A percentile compares a stretch with the other conserved stretches of the same genome.
phyloP scores from a whole-genome alignment of 2,329 filamentous ascomycete genomes.

The Colletotrichum lindemuthianum region DNA sequence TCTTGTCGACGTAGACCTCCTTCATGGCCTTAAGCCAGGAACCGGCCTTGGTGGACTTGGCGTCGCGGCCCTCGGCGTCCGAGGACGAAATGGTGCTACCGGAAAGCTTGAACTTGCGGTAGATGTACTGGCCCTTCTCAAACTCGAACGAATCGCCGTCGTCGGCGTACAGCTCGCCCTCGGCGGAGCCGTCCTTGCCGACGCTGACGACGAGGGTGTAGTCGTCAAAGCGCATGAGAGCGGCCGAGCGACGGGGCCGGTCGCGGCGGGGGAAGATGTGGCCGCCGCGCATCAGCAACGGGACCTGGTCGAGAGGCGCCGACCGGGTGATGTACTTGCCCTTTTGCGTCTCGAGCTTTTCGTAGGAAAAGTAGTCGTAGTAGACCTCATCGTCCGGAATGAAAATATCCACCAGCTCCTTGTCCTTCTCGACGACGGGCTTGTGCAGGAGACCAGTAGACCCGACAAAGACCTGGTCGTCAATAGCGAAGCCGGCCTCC shows the following conservation, averaged over 20 bases:
- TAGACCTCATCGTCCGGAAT: slow-evolving; percentile 90
- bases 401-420: slow-evolving; percentile 80
- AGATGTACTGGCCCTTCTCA: slow-evolving; percentile 85
- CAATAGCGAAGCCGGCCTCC: slow-evolving; percentile 86
- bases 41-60: slow-evolving; percentile 67
- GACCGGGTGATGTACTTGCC: slow-evolving; percentile 76
- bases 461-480: slow-evolving; percentile 94
- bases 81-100: slow-evolving; percentile 71
- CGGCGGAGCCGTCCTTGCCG: slow-evolving; percentile 68
- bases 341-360: slow-evolving; percentile 73
- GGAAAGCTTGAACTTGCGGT: slow-evolving; percentile 79
- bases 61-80: slow-evolving; percentile 68
- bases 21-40: slow-evolving; percentile 84
- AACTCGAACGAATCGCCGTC: slow-evolving; percentile 95
- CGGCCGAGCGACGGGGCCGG: slow-evolving; percentile 82
- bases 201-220: slow-evolving; percentile 89
- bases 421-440: slow-evolving; percentile 83
- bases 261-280: slow-evolving; percentile 93
- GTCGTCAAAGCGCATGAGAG: slow-evolving; percentile 92
- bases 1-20: slow-evolving; percentile 81
- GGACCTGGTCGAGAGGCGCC: slow-evolving; percentile 86
- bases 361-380: slow-evolving; percentile 95
- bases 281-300: slow-evolving; percentile 90
- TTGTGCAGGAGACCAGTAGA: slow-evolving; percentile 91
- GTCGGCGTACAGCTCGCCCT: slow-evolving; percentile 88